phyloP scores from a whole-genome alignment of 176 grass and related monocot genomes.

The Eleusine indica region DNA sequence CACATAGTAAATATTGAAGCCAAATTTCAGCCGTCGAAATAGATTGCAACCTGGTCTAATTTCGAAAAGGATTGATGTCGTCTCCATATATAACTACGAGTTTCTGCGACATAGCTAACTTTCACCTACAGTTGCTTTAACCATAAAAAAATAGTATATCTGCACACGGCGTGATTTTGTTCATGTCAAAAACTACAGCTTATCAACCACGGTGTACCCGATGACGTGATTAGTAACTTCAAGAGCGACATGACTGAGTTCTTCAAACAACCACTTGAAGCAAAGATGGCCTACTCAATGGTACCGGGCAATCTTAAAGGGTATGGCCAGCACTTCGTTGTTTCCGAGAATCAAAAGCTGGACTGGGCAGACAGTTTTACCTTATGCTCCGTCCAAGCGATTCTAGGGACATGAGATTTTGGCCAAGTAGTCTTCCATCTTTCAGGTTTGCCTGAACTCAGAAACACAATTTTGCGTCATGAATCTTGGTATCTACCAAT shows the following conservation, averaged over 20 bases:
- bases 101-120: background rate
- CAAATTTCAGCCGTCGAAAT: background rate
- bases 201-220: slow-evolving; percentile 40
- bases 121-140: background rate
- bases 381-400: slow-evolving; percentile 33
- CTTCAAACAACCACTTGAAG: slow-evolving; percentile 36
- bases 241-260: slow-evolving; percentile 34
- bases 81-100: too few relatives aligned
- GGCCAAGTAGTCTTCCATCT: slow-evolving; percentile 25
- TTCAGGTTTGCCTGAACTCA: background rate
- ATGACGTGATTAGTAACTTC: slow-evolving; percentile 34
- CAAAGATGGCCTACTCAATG: slow-evolving; percentile 29
- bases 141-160: background rate
- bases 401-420: slow-evolving; percentile 33
- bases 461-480: background rate
- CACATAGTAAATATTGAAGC: background rate
- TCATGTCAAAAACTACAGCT: slow-evolving; percentile 16
- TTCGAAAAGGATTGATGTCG: background rate
- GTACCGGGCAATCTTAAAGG: slow-evolving; percentile 25
- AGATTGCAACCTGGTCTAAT: background rate
- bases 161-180: background rate
- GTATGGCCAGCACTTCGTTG: slow-evolving; percentile 52
- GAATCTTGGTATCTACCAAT: background rate
- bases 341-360: slow-evolving; percentile 52
- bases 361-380: slow-evolving; percentile 53